Evolutionary conservation across 768 basidiomycete species (phyloP).

Genomic region (Leccinum subgranulosum): DNA sequence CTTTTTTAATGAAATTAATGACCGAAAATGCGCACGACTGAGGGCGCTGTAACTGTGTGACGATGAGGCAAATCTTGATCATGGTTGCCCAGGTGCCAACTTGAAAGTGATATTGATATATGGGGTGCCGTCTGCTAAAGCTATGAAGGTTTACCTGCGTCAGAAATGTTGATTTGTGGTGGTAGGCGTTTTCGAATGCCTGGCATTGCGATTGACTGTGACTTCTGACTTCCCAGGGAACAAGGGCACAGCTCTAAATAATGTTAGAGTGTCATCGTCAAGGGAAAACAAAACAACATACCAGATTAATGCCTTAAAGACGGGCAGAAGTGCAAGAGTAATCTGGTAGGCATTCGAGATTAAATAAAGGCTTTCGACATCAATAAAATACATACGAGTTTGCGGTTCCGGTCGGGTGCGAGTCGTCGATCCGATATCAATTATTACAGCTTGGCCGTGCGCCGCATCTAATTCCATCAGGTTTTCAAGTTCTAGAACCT

Average conservation of each 20-base stretch:
- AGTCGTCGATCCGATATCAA: no score
- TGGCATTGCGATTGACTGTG: no score
- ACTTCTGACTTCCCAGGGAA: no score
- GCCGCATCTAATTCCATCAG: no score
- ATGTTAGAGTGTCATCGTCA: no score
- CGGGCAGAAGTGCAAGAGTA: neutral
- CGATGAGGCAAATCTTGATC: neutral
- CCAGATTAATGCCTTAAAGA: neutral
- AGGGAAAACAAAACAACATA: no score
- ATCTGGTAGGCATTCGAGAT: neutral
- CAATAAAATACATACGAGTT: neutral
- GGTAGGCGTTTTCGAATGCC: no score
- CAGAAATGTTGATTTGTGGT: rapidly evolving
- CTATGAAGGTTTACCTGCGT: neutral
- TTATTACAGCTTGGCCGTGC: no score
- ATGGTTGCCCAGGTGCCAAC: neutral
- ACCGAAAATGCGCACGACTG: neutral
- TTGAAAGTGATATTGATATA: neutral
- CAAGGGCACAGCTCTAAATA: no score
- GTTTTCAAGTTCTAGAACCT: no score
- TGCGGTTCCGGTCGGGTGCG: neutral
- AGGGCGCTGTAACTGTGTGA: neutral
- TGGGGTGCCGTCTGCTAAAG: neutral
- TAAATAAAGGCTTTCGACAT: neutral
- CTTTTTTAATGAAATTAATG: constrained; percentile 7